Conservation (phyloP, 2,329 filamentous ascomycete species). For the Dothidotthia symphoricarpi region DNA sequence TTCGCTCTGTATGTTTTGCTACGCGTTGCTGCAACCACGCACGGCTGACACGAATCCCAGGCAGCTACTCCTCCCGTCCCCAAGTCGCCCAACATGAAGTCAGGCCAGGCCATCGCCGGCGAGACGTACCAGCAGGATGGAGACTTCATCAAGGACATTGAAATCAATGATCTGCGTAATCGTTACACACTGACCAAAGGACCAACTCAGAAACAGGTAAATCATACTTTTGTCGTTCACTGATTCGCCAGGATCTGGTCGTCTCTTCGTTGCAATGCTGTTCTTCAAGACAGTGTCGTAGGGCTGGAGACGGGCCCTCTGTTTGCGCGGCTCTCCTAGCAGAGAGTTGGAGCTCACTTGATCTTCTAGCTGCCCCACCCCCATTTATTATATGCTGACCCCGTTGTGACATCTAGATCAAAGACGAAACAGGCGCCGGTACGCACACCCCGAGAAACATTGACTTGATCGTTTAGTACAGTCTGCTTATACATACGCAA, state of each 20-base stretch:
- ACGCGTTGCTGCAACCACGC: background rate
- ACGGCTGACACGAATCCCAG: constrained; percentile 29
- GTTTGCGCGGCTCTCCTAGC: constrained; percentile 37
- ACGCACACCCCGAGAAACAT: constrained; percentile 72
- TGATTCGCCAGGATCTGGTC: constrained; percentile 58
- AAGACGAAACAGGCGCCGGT: constrained; percentile 99
- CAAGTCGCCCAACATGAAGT: constrained; percentile 55
- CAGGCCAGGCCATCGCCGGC: constrained; percentile 56
- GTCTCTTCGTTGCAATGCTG: constrained; percentile 31
- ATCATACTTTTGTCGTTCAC: constrained; percentile 65
- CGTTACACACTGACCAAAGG: constrained; percentile 96
- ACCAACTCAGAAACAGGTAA: constrained; percentile 99
- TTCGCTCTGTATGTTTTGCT: constrained; percentile 56
- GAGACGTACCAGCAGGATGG: constrained; percentile 94
- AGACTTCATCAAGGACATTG: constrained; percentile 98
- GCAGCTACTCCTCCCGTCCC: constrained; percentile 48
- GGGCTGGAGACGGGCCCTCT: constrained; percentile 25
- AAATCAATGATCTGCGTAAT: constrained; percentile 96
- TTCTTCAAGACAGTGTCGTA: constrained; percentile 60
- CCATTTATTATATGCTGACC: constrained; percentile 92
- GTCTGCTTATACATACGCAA: constrained; percentile 66
- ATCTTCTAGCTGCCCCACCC: constrained; percentile 46
- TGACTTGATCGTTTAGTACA: constrained; percentile 58
- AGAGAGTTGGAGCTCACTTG: constrained; percentile 50
- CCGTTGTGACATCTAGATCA: constrained; percentile 91